Conservation (phyloP, 2,329 filamentous ascomycete species). For the Ilyonectria mors-panacis region DNA sequence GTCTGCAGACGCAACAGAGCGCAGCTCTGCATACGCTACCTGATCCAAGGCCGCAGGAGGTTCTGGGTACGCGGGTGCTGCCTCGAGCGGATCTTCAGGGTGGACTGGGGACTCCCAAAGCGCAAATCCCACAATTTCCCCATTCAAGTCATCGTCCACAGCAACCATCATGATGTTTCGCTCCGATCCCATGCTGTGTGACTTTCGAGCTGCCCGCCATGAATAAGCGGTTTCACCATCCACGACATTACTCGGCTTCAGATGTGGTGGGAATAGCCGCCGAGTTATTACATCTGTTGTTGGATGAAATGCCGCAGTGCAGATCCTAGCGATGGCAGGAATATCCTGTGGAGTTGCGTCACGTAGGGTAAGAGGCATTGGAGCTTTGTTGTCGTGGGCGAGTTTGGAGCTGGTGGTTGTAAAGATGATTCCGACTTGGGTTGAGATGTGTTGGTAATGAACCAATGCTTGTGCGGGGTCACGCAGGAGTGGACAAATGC, state of each 20-base stretch:
- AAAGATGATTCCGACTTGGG: no score
- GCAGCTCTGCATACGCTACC: constrained; percentile 13
- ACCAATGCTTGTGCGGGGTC: no score
- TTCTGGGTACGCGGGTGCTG: background rate
- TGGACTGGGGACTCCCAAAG: constrained; percentile 20
- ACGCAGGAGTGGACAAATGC: no score
- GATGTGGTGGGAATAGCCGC: constrained; percentile 9
- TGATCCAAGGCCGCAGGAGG: background rate
- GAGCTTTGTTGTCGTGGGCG: no score
- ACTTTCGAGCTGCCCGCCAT: constrained; percentile 25
- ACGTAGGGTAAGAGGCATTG: constrained; percentile 9
- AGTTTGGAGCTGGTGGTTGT: no score
- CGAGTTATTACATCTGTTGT: constrained; percentile 13
- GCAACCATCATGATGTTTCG: constrained; percentile 11
- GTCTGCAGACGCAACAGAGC: constrained; percentile 2
- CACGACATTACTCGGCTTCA: background rate
- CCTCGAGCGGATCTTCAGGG: background rate
- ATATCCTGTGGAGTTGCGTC: constrained; percentile 10
- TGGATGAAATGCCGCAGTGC: constrained; percentile 21
- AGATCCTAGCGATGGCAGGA: constrained; percentile 17
- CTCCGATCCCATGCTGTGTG: constrained; percentile 7
- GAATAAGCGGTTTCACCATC: constrained; percentile 13
- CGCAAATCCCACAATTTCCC: constrained; percentile 16
- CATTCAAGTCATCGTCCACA: constrained; percentile 2
- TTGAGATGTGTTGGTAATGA: no score